Percentiles rank a stretch among this genome's conserved stretches.
Conservation (phyloP, 2,329 filamentous ascomycete species). For the Ambrosiella beaveri region DNA sequence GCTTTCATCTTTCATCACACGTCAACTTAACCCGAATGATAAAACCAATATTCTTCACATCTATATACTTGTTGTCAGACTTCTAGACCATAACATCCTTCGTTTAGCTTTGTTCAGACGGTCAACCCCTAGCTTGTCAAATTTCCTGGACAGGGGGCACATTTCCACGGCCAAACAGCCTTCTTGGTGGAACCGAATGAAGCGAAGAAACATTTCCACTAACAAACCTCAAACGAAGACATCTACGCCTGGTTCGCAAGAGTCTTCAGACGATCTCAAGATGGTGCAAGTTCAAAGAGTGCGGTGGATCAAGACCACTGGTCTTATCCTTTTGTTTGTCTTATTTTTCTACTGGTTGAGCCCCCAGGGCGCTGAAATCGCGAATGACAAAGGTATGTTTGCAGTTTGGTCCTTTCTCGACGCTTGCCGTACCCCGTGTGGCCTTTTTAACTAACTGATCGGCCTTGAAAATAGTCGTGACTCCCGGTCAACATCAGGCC, state of each 20-base stretch:
- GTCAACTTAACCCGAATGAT: too few species aligned
- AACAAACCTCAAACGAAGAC: not conserved
- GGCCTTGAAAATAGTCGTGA: conserved; percentile 1
- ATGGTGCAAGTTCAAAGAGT: conserved; percentile 48
- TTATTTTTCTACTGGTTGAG: conserved; percentile 48
- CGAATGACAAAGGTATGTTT: conserved; percentile 25
- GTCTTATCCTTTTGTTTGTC: conserved; percentile 41
- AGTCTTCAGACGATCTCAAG: conserved; percentile 15
- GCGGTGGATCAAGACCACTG: conserved; percentile 48
- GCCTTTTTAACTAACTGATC: not conserved
- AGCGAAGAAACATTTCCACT: not conserved
- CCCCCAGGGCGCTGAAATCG: conserved; percentile 38
- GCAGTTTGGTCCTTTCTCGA: conserved; percentile 1
- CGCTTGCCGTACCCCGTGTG: not conserved
- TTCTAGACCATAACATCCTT: not conserved
- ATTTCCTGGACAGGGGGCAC: not conserved
- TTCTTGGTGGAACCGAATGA: not conserved
- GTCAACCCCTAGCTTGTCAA: not conserved
- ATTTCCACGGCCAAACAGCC: not conserved
- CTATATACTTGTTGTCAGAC: not conserved
- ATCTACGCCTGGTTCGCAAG: not conserved
- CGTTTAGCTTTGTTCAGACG: not conserved
- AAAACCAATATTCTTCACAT: not conserved
- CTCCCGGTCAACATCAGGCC: conserved; percentile 15
- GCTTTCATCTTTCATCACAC: too few species aligned